These are phyloP conservation scores for Cronartium quercuum DNA, from an alignment of 1,284 basidiomycete genomes.

Conservation along the genomic window DNA sequence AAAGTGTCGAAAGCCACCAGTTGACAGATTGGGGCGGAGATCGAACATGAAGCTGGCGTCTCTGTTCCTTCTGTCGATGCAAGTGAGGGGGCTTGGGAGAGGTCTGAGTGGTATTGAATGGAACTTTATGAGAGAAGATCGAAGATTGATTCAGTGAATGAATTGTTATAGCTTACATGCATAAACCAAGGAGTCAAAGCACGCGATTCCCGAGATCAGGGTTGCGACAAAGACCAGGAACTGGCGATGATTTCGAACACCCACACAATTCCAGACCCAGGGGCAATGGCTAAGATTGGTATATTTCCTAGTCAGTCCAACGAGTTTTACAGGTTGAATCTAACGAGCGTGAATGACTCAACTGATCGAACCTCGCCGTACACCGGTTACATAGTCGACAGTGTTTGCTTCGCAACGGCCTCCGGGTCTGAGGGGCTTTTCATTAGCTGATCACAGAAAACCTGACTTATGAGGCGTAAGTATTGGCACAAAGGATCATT, in stretches of 20 bases:
- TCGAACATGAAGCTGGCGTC: conserved; percentile 61
- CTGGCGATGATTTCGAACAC: conserved; percentile 88
- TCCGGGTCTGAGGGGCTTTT: conserved; percentile 62
- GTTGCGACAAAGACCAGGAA: conserved; percentile 83
- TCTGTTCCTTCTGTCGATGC: conserved; percentile 53
- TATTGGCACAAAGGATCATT: background rate
- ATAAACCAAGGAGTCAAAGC: conserved; percentile 75
- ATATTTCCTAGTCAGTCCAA: conserved; percentile 28
- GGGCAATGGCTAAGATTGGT: conserved; percentile 75
- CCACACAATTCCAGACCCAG: conserved; percentile 99
- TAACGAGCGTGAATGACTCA: conserved; percentile 51
- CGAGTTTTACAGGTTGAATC: background rate
- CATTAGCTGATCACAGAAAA: conserved; percentile 5
- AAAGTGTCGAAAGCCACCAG: conserved; percentile 62
- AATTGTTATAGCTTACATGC: conserved; percentile 59
- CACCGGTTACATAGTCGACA: conserved; percentile 87
- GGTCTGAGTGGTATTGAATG: conserved; percentile 50
- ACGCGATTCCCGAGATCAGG: conserved; percentile 69
- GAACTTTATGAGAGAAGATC: conserved; percentile 50
- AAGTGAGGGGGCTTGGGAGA: conserved; percentile 51
- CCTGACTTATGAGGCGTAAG: background rate
- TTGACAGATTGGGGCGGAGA: conserved; percentile 60
- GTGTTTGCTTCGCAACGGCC: conserved; percentile 89
- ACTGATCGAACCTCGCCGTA: conserved; percentile 85
- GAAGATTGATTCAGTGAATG: background rate